phyloP scores from a whole-genome alignment of 1,139 yeast species.

The Candida albicans region DNA sequence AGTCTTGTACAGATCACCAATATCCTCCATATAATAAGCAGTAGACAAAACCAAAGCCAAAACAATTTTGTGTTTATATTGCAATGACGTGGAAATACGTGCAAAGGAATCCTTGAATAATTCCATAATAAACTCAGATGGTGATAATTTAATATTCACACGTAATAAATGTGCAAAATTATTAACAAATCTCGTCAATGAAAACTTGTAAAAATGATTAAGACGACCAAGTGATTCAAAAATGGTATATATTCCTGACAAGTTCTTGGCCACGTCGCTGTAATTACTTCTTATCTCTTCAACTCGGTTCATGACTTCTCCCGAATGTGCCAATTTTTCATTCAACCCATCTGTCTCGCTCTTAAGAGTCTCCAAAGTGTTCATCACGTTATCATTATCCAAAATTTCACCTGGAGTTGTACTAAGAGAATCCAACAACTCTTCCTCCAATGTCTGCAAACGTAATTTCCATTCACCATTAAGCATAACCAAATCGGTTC shows the following conservation, averaged over 20 bases:
- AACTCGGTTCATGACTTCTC: constrained; percentile 52
- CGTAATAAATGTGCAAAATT: constrained; percentile 43
- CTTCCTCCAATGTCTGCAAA: constrained; percentile 59
- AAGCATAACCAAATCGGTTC: constrained; percentile 52
- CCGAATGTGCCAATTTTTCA: constrained; percentile 54
- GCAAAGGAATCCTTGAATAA: constrained; percentile 51
- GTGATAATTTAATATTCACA: constrained; percentile 15
- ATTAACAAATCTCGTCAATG: constrained; percentile 47
- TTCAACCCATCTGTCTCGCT: constrained; percentile 58
- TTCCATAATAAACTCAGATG: constrained; percentile 26
- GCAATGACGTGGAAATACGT: constrained; percentile 49
- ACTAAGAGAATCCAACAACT: constrained; percentile 58
- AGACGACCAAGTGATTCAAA: constrained; percentile 43
- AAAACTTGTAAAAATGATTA: constrained; percentile 57
- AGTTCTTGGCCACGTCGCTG: constrained; percentile 53
- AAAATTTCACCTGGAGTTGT: constrained; percentile 62
- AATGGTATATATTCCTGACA: constrained; percentile 51
- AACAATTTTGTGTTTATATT: constrained; percentile 46
- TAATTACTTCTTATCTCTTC: constrained; percentile 49
- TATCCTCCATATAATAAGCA: constrained; percentile 25
- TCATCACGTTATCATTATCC: constrained; percentile 62
- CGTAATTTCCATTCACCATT: constrained; percentile 61
- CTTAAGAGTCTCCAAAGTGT: constrained; percentile 65
- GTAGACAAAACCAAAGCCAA: constrained; percentile 44
- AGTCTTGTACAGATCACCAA: constrained; percentile 24